Percentiles rank a stretch among this genome's conserved stretches.
phyloP scores from a whole-genome alignment of 2,329 filamentous ascomycete genomes.

The Mycosphaerella sp. region DNA sequence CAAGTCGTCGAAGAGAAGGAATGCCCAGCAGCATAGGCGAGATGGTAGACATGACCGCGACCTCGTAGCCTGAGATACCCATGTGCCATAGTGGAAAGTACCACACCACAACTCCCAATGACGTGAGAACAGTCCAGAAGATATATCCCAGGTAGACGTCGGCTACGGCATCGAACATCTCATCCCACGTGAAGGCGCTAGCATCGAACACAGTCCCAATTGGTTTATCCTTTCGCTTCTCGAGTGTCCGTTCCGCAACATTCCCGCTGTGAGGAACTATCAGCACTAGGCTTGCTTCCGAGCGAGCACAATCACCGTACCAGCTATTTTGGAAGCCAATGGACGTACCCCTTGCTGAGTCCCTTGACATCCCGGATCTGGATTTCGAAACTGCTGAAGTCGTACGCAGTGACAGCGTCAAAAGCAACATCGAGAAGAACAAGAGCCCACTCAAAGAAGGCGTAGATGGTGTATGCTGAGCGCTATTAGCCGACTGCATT shows the following conservation, averaged over 20 bases:
- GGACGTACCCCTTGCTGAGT: constrained; percentile 95
- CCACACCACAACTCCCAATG: constrained; percentile 84
- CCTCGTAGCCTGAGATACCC: constrained; percentile 96
- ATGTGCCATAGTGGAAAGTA: constrained; percentile 99
- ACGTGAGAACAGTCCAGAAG: constrained; percentile 93
- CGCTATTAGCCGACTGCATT: not conserved
- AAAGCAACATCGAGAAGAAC: constrained; percentile 95
- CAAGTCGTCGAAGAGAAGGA: constrained; percentile 59
- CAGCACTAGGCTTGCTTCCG: constrained; percentile 8
- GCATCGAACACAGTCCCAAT: constrained; percentile 63
- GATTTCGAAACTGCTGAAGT: constrained; percentile 85
- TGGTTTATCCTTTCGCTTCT: constrained; percentile 61
- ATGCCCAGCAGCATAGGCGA: constrained; percentile 75
- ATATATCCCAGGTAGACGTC: constrained; percentile 93
- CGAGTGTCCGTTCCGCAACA: constrained; percentile 28
- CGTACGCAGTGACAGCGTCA: constrained; percentile 86
- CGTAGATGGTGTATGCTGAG: constrained; percentile 89
- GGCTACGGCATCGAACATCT: constrained; percentile 72
- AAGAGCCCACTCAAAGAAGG: constrained; percentile 96
- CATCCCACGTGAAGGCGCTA: constrained; percentile 62
- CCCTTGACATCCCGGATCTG: constrained; percentile 84
- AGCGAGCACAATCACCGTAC: constrained; percentile 42
- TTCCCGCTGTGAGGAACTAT: constrained; percentile 25
- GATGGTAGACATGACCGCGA: constrained; percentile 74
- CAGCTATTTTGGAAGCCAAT: constrained; percentile 83